Evolutionary conservation across 164 flowering plant species (phyloP).

Genomic region (Brasenia schreberi): DNA sequence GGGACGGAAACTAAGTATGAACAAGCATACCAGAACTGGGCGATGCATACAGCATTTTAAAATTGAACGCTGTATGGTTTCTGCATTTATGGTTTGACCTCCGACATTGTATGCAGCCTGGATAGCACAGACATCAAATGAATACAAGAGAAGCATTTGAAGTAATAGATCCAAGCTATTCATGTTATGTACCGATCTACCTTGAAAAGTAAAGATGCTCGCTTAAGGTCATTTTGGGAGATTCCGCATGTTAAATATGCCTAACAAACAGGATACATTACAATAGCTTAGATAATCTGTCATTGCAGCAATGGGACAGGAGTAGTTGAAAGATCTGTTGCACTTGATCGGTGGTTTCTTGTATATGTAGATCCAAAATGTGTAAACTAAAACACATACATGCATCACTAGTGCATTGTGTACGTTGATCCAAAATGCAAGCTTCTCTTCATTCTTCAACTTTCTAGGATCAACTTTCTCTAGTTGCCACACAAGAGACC

Average conservation of each 20-base stretch:
- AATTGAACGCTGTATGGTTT: slow-evolving; percentile 66
- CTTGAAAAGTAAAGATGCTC: slow-evolving; percentile 61
- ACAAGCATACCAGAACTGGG: slow-evolving; percentile 60
- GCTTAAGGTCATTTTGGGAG: slow-evolving; percentile 69
- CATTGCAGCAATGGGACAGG: not conserved
- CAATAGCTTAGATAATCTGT: too few relatives aligned
- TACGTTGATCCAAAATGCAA: slow-evolving; percentile 94
- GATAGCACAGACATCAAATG: slow-evolving; percentile 3
- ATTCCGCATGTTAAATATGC: slow-evolving; percentile 83
- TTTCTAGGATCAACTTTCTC: slow-evolving; percentile 66
- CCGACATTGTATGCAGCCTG: slow-evolving; percentile 95
- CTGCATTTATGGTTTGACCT: slow-evolving; percentile 74
- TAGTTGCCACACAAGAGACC: slow-evolving; percentile 56
- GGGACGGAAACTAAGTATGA: not conserved
- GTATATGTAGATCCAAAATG: not conserved
- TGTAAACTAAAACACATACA: slow-evolving; percentile 26
- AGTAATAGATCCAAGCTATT: not conserved
- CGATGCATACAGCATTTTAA: slow-evolving; percentile 79
- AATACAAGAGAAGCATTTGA: not conserved
- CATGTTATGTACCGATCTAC: slow-evolving; percentile 14
- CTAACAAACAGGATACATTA: slow-evolving; percentile 18
- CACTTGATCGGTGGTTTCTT: not conserved
- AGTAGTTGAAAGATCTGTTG: not conserved
- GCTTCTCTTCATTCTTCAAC: slow-evolving; percentile 76
- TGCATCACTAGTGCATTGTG: slow-evolving; percentile 98